Evolutionary conservation across 2,329 filamentous ascomycete genomes (phyloP).

Genomic region (Diaporthe capsici): DNA sequence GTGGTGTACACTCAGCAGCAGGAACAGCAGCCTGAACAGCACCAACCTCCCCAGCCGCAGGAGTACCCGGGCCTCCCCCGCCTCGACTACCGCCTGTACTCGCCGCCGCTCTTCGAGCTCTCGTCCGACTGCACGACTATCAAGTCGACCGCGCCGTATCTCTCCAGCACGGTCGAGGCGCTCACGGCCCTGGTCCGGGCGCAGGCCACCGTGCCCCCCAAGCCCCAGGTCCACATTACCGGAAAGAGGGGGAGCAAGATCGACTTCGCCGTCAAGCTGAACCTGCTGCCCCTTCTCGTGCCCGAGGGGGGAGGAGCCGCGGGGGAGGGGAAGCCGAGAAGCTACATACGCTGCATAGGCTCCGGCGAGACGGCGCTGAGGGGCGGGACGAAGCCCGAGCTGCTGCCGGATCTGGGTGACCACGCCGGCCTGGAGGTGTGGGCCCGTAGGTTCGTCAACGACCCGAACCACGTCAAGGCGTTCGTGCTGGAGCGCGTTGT

Average conservation of each 20-base stretch:
- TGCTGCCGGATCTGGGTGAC: slow-evolving; percentile 58
- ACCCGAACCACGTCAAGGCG: slow-evolving; percentile 59
- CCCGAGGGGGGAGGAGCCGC: slow-evolving; percentile 50
- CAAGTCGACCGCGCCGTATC: slow-evolving; percentile 61
- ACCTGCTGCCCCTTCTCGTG: slow-evolving; percentile 67
- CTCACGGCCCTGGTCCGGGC: slow-evolving; percentile 62
- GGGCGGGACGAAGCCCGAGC: slow-evolving; percentile 59
- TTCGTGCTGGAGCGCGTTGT: slow-evolving; percentile 68
- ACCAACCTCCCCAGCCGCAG: slow-evolving; percentile 48
- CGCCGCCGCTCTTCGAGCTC: slow-evolving; percentile 65
- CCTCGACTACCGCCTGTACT: slow-evolving; percentile 67
- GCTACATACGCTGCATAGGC: slow-evolving; percentile 67
- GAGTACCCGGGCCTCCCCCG: slow-evolving; percentile 62
- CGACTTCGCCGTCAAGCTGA: slow-evolving; percentile 69
- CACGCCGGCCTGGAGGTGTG: slow-evolving; percentile 63
- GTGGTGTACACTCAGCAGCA: slow-evolving; percentile 15
- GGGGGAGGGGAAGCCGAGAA: slow-evolving; percentile 54
- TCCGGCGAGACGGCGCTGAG: slow-evolving; percentile 65
- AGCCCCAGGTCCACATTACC: slow-evolving; percentile 65
- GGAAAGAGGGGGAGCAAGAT: slow-evolving; percentile 60
- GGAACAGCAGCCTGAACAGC: slow-evolving; percentile 17
- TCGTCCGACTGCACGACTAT: slow-evolving; percentile 64
- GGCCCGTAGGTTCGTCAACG: slow-evolving; percentile 63
- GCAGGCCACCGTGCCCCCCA: slow-evolving; percentile 67
- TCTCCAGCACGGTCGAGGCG: slow-evolving; percentile 61